phyloP scores from a whole-genome alignment of 345 rosid genomes.

The Lepidium aucheri region DNA sequence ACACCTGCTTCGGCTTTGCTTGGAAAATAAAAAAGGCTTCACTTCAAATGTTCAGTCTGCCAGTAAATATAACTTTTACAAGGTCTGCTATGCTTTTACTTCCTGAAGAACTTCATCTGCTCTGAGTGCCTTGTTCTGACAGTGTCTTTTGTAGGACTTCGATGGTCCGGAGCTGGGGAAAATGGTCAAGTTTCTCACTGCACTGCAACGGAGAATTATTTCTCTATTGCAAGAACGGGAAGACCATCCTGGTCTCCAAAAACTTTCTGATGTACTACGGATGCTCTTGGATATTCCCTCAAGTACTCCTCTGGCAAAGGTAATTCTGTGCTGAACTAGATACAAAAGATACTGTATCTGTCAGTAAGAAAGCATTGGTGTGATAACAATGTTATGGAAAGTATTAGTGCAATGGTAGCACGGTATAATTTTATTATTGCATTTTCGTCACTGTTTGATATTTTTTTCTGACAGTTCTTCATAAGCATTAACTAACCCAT shows the following conservation, averaged over 20 bases:
- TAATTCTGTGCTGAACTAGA: conserved; percentile 14
- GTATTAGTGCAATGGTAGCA: not conserved
- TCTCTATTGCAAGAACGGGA: conserved; percentile 60
- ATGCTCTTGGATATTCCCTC: conserved; percentile 75
- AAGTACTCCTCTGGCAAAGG: conserved; percentile 82
- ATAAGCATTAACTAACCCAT: not conserved
- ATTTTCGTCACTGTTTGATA: not conserved
- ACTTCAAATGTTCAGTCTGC: conserved; percentile 32
- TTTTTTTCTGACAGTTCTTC: not conserved
- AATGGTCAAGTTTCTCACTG: conserved; percentile 61
- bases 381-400: not conserved
- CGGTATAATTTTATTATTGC: not conserved
- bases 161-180: conserved; percentile 57
- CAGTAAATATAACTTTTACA: conserved; percentile 67
- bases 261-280: conserved; percentile 52
- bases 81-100: conserved; percentile 42
- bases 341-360: not conserved
- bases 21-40: conserved; percentile 45
- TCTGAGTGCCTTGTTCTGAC: conserved; percentile 8
- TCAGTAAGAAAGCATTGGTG: not conserved
- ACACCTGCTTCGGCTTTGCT: conserved; percentile 66
- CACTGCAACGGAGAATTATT: conserved; percentile 38
- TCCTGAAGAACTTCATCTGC: not conserved
- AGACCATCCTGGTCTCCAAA: conserved; percentile 75
- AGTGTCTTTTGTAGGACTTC: conserved; percentile 43